Percentiles rank a stretch among this genome's conserved stretches.
These are phyloP conservation scores for Apophysomyces trapeziformis DNA, from an alignment of 371 early-diverging fungal species.

Conservation along the genomic window DNA sequence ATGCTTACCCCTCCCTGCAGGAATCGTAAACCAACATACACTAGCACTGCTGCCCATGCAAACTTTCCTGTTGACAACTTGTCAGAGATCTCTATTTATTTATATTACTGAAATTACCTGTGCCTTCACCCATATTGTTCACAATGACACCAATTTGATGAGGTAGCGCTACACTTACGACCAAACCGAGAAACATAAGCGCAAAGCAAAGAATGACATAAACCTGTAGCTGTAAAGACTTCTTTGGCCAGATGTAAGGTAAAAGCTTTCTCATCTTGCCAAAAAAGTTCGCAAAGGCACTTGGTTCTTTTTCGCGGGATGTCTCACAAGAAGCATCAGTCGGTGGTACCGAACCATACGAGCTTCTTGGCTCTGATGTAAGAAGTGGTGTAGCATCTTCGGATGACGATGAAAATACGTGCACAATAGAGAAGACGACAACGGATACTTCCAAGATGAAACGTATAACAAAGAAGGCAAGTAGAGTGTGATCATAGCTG, in stretches of 20 bases:
- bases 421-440: slow-evolving; percentile 25
- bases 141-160: slow-evolving; percentile 80
- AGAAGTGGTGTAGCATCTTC: slow-evolving; percentile 19
- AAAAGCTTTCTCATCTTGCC: slow-evolving; percentile 65
- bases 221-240: slow-evolving; percentile 64
- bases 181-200: slow-evolving; percentile 71
- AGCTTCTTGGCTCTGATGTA: slow-evolving; percentile 12
- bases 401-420: slow-evolving; percentile 28
- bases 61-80: slow-evolving; percentile 24
- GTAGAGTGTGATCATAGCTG: slow-evolving; percentile 31
- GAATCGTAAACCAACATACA: slow-evolving; percentile 74
- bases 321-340: slow-evolving; percentile 7
- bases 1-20: slow-evolving; percentile 70
- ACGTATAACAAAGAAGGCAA: slow-evolving; percentile 34
- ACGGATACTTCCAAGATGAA: slow-evolving; percentile 31
- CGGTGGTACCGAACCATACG: slow-evolving; percentile 26
- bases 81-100: not conserved
- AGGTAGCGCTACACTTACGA: slow-evolving; percentile 84
- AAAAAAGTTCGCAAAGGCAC: slow-evolving; percentile 52
- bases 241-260: slow-evolving; percentile 89
- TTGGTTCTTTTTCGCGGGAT: slow-evolving; percentile 16
- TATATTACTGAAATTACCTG: slow-evolving; percentile 22
- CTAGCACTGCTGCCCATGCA: slow-evolving; percentile 68
- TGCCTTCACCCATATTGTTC: slow-evolving; percentile 54
- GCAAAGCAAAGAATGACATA: slow-evolving; percentile 72